Percentiles rank a stretch among this genome's conserved stretches.
phyloP scores from a whole-genome alignment of 164 flowering plant genomes.

The Malania oleifera region DNA sequence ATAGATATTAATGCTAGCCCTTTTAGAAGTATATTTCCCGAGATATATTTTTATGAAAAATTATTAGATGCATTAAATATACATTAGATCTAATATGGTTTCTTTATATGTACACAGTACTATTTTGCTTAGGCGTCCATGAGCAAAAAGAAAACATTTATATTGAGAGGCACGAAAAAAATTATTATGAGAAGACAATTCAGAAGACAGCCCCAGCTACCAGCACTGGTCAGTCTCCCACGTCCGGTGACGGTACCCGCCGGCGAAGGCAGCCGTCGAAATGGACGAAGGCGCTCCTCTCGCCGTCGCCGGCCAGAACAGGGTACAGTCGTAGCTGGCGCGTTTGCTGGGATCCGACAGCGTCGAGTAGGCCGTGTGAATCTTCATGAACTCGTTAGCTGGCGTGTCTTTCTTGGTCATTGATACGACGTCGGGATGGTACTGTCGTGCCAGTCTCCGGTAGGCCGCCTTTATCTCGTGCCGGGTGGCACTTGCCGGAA shows the following conservation, averaged over 20 bases:
- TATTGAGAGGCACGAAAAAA: too few species aligned
- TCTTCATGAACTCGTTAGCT: slow-evolving; percentile 27
- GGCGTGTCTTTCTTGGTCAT: slow-evolving; percentile 17
- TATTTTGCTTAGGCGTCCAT: too few species aligned
- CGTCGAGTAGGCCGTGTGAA: slow-evolving; percentile 35
- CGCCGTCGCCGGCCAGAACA: slow-evolving; percentile 2
- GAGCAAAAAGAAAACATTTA: too few species aligned
- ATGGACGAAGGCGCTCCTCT: background rate
- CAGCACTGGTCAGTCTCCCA: slow-evolving; percentile 61
- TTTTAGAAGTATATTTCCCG: too few species aligned
- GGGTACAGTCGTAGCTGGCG: slow-evolving; percentile 29
- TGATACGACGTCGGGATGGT: slow-evolving; percentile 39
- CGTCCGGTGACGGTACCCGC: slow-evolving; percentile 13
- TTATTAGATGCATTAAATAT: too few species aligned
- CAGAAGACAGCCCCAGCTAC: slow-evolving; percentile 23
- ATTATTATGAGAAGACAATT: too few species aligned
- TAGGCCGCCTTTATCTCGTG: slow-evolving; percentile 40
- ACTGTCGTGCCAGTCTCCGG: slow-evolving; percentile 32
- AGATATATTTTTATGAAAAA: too few species aligned
- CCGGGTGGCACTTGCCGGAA: slow-evolving; percentile 24
- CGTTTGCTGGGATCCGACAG: slow-evolving; percentile 35
- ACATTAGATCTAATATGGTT: too few species aligned
- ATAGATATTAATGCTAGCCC: too few species aligned
- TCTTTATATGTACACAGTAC: too few species aligned
- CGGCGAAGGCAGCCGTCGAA: slow-evolving; percentile 10